Percentiles rank a stretch among this genome's conserved stretches.
phyloP scores from a whole-genome alignment of 2,329 filamentous ascomycete genomes.

The Calycina herbarum region DNA sequence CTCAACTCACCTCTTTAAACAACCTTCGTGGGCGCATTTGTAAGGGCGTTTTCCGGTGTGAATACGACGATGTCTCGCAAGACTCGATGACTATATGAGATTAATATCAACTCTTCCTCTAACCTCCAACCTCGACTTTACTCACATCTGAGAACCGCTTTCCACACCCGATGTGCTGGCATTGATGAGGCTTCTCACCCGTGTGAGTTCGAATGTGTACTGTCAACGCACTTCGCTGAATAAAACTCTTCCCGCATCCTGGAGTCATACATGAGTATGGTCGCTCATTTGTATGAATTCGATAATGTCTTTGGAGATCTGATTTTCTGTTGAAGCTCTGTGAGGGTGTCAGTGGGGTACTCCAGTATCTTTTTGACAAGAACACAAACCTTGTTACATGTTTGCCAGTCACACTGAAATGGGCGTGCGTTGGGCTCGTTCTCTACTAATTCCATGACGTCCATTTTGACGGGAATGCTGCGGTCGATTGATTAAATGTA shows the following conservation, averaged over 20 bases:
- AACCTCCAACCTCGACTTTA: slow-evolving; percentile 23
- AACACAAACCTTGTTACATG: slow-evolving; percentile 58
- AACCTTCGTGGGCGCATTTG: slow-evolving; percentile 52
- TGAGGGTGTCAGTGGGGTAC: background rate
- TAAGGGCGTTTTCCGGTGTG: slow-evolving; percentile 72
- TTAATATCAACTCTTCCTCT: slow-evolving; percentile 20
- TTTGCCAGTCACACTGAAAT: slow-evolving; percentile 64
- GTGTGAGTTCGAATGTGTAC: slow-evolving; percentile 72
- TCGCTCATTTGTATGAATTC: slow-evolving; percentile 71
- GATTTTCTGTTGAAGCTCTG: slow-evolving; percentile 74
- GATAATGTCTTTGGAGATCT: slow-evolving; percentile 67
- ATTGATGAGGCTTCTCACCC: slow-evolving; percentile 70
- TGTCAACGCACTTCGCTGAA: slow-evolving; percentile 68
- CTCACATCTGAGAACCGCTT: slow-evolving; percentile 71
- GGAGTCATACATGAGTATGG: slow-evolving; percentile 62
- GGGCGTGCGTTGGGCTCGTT: slow-evolving; percentile 62
- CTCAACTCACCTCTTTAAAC: slow-evolving; percentile 38
- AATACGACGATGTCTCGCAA: slow-evolving; percentile 60
- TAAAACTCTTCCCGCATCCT: slow-evolving; percentile 69
- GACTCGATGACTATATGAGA: slow-evolving; percentile 37
- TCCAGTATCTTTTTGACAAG: background rate
- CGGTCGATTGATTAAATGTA: background rate
- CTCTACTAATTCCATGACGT: slow-evolving; percentile 64
- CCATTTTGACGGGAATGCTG: slow-evolving; percentile 45
- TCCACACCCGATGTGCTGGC: slow-evolving; percentile 63